phyloP scores from a whole-genome alignment of 148 eudicot genomes.

The Vaccinium vitisidaea region DNA sequence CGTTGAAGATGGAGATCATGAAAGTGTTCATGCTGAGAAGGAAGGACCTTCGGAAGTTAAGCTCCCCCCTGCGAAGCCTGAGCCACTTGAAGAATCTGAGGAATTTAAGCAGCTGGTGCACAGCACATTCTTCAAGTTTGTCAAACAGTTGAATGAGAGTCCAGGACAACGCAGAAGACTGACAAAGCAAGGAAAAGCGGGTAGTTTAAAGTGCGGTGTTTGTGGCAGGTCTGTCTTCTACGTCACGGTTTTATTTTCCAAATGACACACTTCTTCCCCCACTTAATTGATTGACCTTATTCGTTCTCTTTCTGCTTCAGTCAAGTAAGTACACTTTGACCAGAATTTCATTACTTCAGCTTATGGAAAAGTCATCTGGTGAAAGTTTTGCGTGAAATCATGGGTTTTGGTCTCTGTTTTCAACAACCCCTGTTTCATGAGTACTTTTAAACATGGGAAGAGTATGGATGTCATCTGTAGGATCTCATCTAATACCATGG shows the following conservation, averaged over 20 bases:
- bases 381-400: slow-evolving; percentile 11
- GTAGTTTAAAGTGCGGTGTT: slow-evolving; percentile 54
- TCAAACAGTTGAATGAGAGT: slow-evolving; percentile 43
- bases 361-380: neutral
- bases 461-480: neutral
- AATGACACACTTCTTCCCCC: slow-evolving; percentile 16
- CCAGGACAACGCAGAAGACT: slow-evolving; percentile 31
- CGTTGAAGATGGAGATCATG: slow-evolving; percentile 23
- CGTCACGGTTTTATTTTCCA: slow-evolving; percentile 21
- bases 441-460: slow-evolving; percentile 7
- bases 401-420: slow-evolving; percentile 8
- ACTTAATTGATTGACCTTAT: slow-evolving; percentile 13
- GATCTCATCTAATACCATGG: neutral
- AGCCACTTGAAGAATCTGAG: slow-evolving; percentile 47
- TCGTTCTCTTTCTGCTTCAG: slow-evolving; percentile 16
- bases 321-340: slow-evolving; percentile 25
- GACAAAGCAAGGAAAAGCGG: slow-evolving; percentile 44
- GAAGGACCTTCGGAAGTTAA: slow-evolving; percentile 24
- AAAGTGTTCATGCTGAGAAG: slow-evolving; percentile 21
- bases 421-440: slow-evolving; percentile 13
- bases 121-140: slow-evolving; percentile 42
- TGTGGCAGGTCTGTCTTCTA: slow-evolving; percentile 64
- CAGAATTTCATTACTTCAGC: slow-evolving; percentile 9
- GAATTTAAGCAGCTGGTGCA: slow-evolving; percentile 52
- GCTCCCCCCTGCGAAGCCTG: slow-evolving; percentile 31